These are phyloP conservation scores for Suillus spraguei DNA, from an alignment of 768 basidiomycete species.

Conservation along the genomic window DNA sequence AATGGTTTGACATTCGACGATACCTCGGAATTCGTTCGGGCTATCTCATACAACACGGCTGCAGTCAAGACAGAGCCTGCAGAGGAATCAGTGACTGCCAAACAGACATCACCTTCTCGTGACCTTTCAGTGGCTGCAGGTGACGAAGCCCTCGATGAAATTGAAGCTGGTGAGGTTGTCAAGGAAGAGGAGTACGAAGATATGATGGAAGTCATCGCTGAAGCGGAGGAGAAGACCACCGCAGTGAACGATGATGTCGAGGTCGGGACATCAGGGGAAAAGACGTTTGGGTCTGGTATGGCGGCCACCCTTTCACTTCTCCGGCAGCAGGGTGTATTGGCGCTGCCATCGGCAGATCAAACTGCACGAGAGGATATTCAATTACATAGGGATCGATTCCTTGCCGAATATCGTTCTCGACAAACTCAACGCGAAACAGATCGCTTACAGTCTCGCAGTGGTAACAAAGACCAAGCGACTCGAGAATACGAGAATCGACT, in stretches of 20 bases:
- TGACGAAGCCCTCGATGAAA: conserved; percentile 69
- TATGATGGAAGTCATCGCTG: conserved; percentile 71
- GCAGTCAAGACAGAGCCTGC: conserved; percentile 51
- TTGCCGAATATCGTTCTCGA: conserved; percentile 79
- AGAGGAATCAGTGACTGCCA: conserved; percentile 34
- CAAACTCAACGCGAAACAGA: conserved; percentile 83
- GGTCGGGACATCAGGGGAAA: conserved; percentile 72
- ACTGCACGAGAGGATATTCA: conserved; percentile 80
- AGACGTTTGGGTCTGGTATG: conserved; percentile 82
- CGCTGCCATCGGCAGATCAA: conserved; percentile 62
- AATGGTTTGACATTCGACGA: conserved; percentile 87
- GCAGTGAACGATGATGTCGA: conserved; percentile 38
- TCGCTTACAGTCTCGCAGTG: conserved; percentile 71
- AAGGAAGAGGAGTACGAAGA: conserved; percentile 81
- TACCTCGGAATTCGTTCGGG: conserved; percentile 94
- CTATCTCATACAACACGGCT: conserved; percentile 68
- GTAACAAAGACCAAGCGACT: conserved; percentile 88
- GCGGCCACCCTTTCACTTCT: conserved; percentile 88
- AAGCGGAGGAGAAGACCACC: conserved; percentile 50
- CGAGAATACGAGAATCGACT: conserved; percentile 93
- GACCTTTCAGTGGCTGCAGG: conserved; percentile 59
- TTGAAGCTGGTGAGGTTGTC: conserved; percentile 83
- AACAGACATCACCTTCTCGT: conserved; percentile 44
- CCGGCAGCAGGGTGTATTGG: conserved; percentile 88
- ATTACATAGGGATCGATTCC: conserved; percentile 85